Base-by-base conservation (phyloP, 2,329 filamentous ascomycete genomes). In the Elsinoe arachidis region DNA sequence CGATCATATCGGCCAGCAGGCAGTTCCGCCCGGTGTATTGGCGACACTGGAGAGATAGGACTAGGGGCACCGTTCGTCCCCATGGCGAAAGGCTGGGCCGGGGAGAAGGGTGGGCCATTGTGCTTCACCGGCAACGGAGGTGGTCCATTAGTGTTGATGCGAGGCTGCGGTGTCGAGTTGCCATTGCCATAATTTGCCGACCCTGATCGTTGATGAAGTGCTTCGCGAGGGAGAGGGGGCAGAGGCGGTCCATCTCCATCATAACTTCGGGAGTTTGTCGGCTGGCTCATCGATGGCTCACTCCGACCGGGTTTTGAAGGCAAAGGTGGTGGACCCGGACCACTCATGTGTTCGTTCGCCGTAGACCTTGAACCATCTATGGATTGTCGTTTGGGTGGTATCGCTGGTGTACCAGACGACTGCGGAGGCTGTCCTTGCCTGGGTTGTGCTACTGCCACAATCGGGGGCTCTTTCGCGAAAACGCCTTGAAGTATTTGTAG, bases 391-490 rank as follows among this genome's bases (percentile, higher is more conserved):
- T 53, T 53, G 14, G 49, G 49, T 10, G 49, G 49, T 26, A 53
- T 15, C 19, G 17, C 34, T 5, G 46, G 46, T 59, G 87, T 87
- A n/a, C 87, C 72, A 11, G 85, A 84, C 33, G 87, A 86, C 51
- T 84, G 61, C 58, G 26, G 5, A 6, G 33, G 49, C 12, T 19
- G n/a, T 9, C n/a, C 26, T 30, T 34, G 26, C 10, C 49, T 34
- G 12, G 49, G 19, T 35, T 53, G 49, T 15, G 84, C 84, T 63
- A 84, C 85, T 34, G 90, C 84, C 60, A 93, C 84, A 3, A 97
- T 88, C 0, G 93, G 93, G 7, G 93, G 93, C 66, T 99, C 93
- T 72, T 95, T 95, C 37, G 90, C 86, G 68, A 99, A 99, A 19
- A 97, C 79, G 56, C 93, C 89, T 63, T 87, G 82, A 2, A 99